A percentile compares a stretch with the other conserved stretches of the same genome.
phyloP scores from a whole-genome alignment of 306 rosid genomes.

The Gillenia trifoliata region DNA sequence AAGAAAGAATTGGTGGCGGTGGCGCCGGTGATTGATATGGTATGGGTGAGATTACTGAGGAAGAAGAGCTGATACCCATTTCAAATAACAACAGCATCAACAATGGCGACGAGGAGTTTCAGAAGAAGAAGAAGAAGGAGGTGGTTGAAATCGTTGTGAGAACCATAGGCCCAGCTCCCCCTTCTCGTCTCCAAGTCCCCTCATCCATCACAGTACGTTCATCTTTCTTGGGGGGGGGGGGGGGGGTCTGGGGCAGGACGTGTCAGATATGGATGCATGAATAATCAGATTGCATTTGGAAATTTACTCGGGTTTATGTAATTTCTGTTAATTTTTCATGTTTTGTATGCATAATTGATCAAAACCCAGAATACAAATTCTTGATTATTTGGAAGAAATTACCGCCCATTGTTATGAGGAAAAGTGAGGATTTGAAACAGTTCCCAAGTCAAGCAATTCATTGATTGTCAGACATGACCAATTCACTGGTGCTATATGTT shows the following conservation, averaged over 20 bases:
- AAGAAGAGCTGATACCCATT: slow-evolving; percentile 14
- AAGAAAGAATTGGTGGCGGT: slow-evolving; percentile 7
- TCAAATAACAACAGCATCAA: background rate
- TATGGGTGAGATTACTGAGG: slow-evolving; percentile 59
- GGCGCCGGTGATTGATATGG: background rate
- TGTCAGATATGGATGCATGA: background rate
- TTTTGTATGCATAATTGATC: background rate
- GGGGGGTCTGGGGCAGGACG: too few species aligned
- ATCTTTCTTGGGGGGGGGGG: too few species aligned
- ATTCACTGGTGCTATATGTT: background rate
- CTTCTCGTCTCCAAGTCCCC: slow-evolving; percentile 69
- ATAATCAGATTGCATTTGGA: background rate
- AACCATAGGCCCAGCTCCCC: slow-evolving; percentile 81
- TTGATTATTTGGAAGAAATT: background rate
- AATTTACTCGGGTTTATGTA: background rate
- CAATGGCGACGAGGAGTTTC: slow-evolving; percentile 2
- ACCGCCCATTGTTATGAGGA: background rate
- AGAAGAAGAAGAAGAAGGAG: slow-evolving; percentile 5
- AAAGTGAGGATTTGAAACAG: background rate
- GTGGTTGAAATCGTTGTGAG: slow-evolving; percentile 64
- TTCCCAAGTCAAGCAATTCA: background rate
- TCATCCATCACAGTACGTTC: slow-evolving; percentile 55
- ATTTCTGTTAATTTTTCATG: background rate
- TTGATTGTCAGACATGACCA: background rate
- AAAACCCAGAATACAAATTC: background rate